A percentile compares a stretch with the other conserved stretches of the same genome.
These are phyloP conservation scores for Erythrophleum fordii DNA, from an alignment of 306 rosid species.

Conservation along the genomic window DNA sequence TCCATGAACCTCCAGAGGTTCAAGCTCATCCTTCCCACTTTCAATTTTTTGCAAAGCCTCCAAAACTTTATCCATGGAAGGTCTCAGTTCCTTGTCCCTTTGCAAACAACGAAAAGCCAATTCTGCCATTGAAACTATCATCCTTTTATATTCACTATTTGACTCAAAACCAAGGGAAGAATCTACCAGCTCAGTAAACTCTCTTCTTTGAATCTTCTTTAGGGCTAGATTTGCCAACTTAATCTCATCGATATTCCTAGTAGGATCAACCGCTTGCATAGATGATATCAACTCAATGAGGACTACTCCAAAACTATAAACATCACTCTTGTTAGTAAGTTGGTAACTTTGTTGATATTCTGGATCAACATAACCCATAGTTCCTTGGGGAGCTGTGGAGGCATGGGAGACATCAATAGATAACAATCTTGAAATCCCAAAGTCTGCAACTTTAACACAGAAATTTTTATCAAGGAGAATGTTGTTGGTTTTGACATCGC, in stretches of 20 bases:
- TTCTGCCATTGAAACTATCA: constrained; percentile 55
- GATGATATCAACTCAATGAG: constrained; percentile 72
- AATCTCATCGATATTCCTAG: constrained; percentile 59
- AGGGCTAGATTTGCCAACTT: constrained; percentile 57
- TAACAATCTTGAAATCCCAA: constrained; percentile 68
- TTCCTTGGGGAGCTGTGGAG: constrained; percentile 77
- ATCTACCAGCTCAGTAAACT: constrained; percentile 56
- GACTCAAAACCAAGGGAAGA: constrained; percentile 58
- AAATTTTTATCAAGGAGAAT: constrained; percentile 62
- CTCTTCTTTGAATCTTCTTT: constrained; percentile 51
- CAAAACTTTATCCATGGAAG: constrained; percentile 66
- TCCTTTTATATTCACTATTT: constrained; percentile 46
- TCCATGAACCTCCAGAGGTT: constrained; percentile 19
- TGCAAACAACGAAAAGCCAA: constrained; percentile 74
- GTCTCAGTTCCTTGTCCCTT: constrained; percentile 64
- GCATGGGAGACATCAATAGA: constrained; percentile 61
- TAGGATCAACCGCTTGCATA: constrained; percentile 60
- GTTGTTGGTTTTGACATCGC: constrained; percentile 79
- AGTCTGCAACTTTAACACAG: constrained; percentile 71
- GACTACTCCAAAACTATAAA: constrained; percentile 73
- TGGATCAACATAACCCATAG: constrained; percentile 68
- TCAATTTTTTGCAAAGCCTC: constrained; percentile 45
- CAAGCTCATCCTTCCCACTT: constrained; percentile 34
- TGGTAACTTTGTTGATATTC: constrained; percentile 61
- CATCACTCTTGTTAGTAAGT: constrained; percentile 74